phyloP scores from a whole-genome alignment of 805 yeast species.

The Yamadazyma paraphyllophila region DNA sequence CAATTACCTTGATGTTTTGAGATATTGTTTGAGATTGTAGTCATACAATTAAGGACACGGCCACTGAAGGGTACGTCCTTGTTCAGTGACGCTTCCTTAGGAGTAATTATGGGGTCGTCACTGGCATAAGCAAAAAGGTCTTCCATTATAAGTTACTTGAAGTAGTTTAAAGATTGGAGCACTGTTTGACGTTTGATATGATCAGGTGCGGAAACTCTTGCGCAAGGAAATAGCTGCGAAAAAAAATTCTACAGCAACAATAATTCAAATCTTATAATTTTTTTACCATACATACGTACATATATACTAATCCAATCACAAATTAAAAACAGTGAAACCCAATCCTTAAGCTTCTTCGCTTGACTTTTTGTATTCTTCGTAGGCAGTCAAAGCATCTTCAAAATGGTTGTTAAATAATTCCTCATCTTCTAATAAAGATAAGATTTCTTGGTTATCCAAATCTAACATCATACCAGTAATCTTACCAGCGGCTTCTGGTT shows the following conservation, averaged over 20 bases:
- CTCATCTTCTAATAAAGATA: conserved; percentile 86
- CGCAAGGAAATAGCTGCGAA: not conserved
- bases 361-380: conserved; percentile 80
- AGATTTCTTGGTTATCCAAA: conserved; percentile 87
- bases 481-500: conserved; percentile 95
- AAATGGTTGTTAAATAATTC: conserved; percentile 86
- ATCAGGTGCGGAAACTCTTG: not conserved
- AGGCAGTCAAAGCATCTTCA: conserved; percentile 92
- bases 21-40: conserved; percentile 65
- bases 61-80: conserved; percentile 52
- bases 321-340: conserved; percentile 3
- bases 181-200: not conserved
- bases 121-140: conserved; percentile 19
- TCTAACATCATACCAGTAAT: conserved; percentile 98
- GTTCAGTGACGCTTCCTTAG: conserved; percentile 25
- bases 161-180: not conserved
- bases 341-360: conserved; percentile 17
- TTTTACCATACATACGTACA: conserved; percentile 23
- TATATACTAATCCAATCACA: conserved; percentile 22
- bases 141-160: conserved; percentile 7
- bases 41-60: conserved; percentile 63
- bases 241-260: not conserved
- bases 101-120: conserved; percentile 22
- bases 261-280: conserved; percentile 16
- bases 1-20: conserved; percentile 38